These are phyloP conservation scores for Nitzschia inconspicua DNA, from an alignment of 108 stramenopile species.

Conservation along the genomic window DNA sequence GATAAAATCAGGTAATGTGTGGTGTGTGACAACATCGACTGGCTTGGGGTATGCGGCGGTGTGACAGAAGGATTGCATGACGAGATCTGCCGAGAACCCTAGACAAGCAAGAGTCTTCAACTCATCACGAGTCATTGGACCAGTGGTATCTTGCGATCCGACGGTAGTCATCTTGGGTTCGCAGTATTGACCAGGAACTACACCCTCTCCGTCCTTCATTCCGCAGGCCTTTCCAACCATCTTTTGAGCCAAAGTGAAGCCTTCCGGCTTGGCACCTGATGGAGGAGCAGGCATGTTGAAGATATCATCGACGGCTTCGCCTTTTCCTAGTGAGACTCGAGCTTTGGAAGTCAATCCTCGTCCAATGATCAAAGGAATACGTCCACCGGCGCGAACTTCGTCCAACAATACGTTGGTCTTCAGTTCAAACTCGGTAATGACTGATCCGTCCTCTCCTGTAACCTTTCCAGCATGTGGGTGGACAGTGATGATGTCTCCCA, in stretches of 20 bases:
- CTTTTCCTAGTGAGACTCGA: conserved; percentile 75
- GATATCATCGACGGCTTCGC: conserved; percentile 65
- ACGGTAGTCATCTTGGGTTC: conserved; percentile 97
- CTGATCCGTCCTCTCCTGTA: conserved; percentile 77
- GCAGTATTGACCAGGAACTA: conserved; percentile 89
- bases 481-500: conserved; percentile 94
- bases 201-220: conserved; percentile 62
- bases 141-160: conserved; percentile 95
- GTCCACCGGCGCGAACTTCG: conserved; percentile 94
- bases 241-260: conserved; percentile 94
- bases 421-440: conserved; percentile 80
- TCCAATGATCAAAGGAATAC: conserved; percentile 95
- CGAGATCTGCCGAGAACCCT: conserved; percentile 92
- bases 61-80: conserved; percentile 98
- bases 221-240: conserved; percentile 95
- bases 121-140: conserved; percentile 97
- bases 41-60: conserved; percentile 98
- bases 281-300: conserved; percentile 77
- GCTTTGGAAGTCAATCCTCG: conserved; percentile 87
- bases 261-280: conserved; percentile 51
- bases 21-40: conserved; percentile 95
- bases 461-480: conserved; percentile 86
- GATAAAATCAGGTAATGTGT: conserved; percentile 96
- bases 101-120: conserved; percentile 89
- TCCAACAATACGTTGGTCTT: conserved; percentile 91